Conservation (phyloP, 257 asterid genomes). For the Nicotiana sylvestris region DNA sequence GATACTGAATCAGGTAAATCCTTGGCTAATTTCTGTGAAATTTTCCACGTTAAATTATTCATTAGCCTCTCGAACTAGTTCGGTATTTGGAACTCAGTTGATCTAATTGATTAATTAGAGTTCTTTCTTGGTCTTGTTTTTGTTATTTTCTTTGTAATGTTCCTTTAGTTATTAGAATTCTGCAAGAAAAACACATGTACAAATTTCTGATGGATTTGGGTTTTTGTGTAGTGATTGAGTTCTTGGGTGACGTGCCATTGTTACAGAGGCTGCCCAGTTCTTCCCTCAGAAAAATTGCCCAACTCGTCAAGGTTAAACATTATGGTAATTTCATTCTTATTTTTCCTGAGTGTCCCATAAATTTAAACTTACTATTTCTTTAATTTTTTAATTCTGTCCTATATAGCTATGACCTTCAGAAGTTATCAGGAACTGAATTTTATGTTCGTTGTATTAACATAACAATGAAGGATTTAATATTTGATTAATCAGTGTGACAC, state of each 20-base stretch:
- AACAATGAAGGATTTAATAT: not conserved
- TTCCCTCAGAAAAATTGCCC: constrained; percentile 68
- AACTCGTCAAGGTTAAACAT: constrained; percentile 50
- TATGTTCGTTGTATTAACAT: not conserved
- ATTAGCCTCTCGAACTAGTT: not conserved
- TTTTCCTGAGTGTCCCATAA: not conserved
- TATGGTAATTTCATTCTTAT: constrained; percentile 39
- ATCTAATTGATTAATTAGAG: not conserved
- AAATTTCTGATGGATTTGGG: not conserved
- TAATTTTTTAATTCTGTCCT: not conserved
- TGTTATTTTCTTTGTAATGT: not conserved
- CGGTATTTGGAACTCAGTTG: not conserved
- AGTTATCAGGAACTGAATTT: not conserved
- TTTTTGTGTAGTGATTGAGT: constrained; percentile 65
- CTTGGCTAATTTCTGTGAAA: not conserved
- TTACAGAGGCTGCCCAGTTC: constrained; percentile 84
- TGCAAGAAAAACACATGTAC: not conserved
- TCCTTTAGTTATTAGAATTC: not conserved
- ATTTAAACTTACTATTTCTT: not conserved
- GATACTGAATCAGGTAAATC: constrained; percentile 15
- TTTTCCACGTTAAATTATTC: not conserved
- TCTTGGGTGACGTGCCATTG: constrained; percentile 84
- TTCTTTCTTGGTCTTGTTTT: not conserved
- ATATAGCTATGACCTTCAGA: not conserved
- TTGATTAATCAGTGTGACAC: not conserved